Conservation (phyloP, 2,329 filamentous ascomycete species). For the Coniella vitis region DNA sequence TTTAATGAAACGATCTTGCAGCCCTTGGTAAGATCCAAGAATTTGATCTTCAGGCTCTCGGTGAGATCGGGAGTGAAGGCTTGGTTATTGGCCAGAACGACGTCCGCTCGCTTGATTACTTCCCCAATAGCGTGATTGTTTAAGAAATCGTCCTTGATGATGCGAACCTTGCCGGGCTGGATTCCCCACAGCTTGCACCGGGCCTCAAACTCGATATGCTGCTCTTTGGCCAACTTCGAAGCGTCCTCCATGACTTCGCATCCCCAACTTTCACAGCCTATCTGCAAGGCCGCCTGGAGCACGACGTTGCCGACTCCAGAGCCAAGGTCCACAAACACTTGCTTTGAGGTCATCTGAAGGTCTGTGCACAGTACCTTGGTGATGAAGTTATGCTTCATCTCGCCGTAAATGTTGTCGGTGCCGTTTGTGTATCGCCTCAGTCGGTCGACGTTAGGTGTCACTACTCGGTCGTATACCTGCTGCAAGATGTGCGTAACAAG, state of each 20-base stretch:
- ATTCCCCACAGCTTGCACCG: constrained; percentile 87
- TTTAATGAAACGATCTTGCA: constrained; percentile 88
- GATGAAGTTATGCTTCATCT: constrained; percentile 79
- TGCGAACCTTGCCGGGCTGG: constrained; percentile 66
- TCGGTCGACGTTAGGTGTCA: constrained; percentile 79
- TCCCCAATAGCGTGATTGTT: constrained; percentile 62
- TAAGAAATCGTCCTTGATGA: constrained; percentile 80
- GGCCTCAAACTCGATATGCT: constrained; percentile 76
- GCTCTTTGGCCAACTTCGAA: constrained; percentile 71
- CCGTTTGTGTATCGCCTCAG: constrained; percentile 83
- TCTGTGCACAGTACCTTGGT: constrained; percentile 72
- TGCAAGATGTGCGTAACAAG: constrained; percentile 75
- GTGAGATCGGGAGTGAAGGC: constrained; percentile 88
- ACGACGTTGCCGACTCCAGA: constrained; percentile 96
- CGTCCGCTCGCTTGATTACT: constrained; percentile 76
- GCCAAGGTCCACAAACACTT: constrained; percentile 89
- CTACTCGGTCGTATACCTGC: constrained; percentile 87
- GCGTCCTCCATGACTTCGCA: constrained; percentile 95
- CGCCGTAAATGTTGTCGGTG: constrained; percentile 90
- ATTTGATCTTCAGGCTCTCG: constrained; percentile 76
- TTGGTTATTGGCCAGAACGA: constrained; percentile 97
- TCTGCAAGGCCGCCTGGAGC: constrained; percentile 85
- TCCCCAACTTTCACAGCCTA: constrained; percentile 91
- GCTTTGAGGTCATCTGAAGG: constrained; percentile 69
- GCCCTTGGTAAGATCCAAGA: constrained; percentile 86